Evolutionary conservation across 805 yeast genomes (phyloP), one percentile per base, ranked within the genome.

Genomic region (Candida pseudofarinosa): DNA sequence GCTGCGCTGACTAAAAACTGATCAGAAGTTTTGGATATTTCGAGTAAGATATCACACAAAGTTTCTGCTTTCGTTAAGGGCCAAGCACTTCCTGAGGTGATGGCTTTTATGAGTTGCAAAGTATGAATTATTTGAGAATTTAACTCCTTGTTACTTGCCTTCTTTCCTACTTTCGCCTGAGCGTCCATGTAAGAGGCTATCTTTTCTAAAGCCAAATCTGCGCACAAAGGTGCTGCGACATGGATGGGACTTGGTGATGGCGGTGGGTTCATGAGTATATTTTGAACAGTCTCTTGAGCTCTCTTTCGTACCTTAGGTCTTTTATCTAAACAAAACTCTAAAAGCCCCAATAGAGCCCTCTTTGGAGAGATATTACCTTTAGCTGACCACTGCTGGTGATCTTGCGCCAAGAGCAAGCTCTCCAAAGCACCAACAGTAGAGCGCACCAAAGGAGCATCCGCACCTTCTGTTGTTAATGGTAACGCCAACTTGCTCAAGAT

Each of bases 271-370:
- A 66, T 50, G 46, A 93, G 67, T 23, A 93, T 69, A 3, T 71
- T 74, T 38, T 74, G 66, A n/a, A 93, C 74, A 1, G 97, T 86
- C 44, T 93, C 99, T 55, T 83, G 85, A 1, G 98, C 96, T 70
- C 97, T 83, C 76, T 85, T 88, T 62, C 99, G 80, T 10, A 93
- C 95, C 56, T 93, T 93, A 31, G 99, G 99, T 59, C 98, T 79
- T 37, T 85, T 84, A 63, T 93, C 97, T 35, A 87, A 66, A 0
- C 91, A 79, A 47, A 88, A 73, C 59, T 86, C 88, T 45, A 90
- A 65, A 45, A 90, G 64, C 37, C 91, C 96, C 33, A 77, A 74
- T 45, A 89, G 66, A 35, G 93, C 96, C 71, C 95, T 79, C 57
- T 77, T 79, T 39, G 97, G 96, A n/a, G 85, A 78, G 33, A 80